Conservation (phyloP, 768 basidiomycete genomes). For the Trametes punicea region DNA sequence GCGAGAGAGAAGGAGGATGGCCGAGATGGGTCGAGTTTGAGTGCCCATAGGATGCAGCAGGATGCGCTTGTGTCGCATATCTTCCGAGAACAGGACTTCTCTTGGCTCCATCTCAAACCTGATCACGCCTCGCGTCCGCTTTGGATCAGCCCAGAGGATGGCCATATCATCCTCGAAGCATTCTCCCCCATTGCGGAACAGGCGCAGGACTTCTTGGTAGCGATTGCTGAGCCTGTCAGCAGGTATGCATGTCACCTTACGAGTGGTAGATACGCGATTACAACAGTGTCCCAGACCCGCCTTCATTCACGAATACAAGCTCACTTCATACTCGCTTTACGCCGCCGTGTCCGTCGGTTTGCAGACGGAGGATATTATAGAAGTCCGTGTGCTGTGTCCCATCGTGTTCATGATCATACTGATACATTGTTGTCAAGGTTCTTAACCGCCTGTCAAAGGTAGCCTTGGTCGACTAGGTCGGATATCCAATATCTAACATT, state of each 20-base stretch:
- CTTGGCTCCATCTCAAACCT: constrained; percentile 79
- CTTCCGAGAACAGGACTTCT: constrained; percentile 83
- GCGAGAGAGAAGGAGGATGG: constrained; percentile 39
- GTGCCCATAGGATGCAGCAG: constrained; percentile 68
- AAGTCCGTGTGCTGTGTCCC: constrained; percentile 54
- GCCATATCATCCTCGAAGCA: constrained; percentile 93
- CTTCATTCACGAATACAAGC: constrained; percentile 98
- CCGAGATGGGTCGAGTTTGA: constrained; percentile 50
- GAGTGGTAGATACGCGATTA: constrained; percentile 31
- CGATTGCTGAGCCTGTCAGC: constrained; percentile 98
- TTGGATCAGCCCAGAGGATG: constrained; percentile 94
- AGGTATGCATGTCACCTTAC: constrained; percentile 55
- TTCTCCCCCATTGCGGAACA: constrained; percentile 98
- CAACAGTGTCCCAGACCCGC: constrained; percentile 62
- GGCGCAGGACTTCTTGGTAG: constrained; percentile 97
- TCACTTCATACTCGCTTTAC: constrained; percentile 96
- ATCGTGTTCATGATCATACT: constrained; percentile 27
- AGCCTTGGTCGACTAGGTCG: constrained; percentile 18
- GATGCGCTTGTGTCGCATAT: constrained; percentile 77
- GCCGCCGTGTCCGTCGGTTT: constrained; percentile 98
- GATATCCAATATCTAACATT: background rate
- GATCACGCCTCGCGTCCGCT: constrained; percentile 92
- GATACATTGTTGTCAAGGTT: constrained; percentile 44
- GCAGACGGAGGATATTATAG: constrained; percentile 97
- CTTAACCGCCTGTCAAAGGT: constrained; percentile 81